Base-by-base conservation (phyloP, 805 yeast species). In the Starmera pachycereana region DNA sequence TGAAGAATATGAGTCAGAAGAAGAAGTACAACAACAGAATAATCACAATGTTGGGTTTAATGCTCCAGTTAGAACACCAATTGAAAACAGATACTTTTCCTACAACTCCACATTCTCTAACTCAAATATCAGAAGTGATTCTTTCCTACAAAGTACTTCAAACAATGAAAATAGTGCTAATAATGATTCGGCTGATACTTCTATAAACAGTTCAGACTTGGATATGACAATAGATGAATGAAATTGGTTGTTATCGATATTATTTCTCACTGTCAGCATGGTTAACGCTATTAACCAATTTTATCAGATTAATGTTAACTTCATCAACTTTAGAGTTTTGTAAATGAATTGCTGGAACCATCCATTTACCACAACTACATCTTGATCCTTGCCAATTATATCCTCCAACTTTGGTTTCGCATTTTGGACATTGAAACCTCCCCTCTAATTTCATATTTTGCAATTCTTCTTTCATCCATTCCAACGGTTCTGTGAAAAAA, bases 331-430 rank as follows among this genome's bases (percentile, higher is more conserved):
- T 84, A 7, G 88, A 81, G 27, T 78, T 67, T 57, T 80, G 88
- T 40, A 92, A 60, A 57, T 84, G 86, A 44, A 92, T 71, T 1
- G 95, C 94, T 0, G 98, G 98, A 9, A 86, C 73, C 69, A 90
- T 80, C 98, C 98, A 92, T 51, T 76, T 77, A 3, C 97, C 97
- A 60, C 98, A 92, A 42, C 92, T 77, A 59, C 98, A 92, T 51
- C 95, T 66, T 2, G 90, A 77, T 0, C 98, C 98, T 52, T 80
- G 84, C 98, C 98, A 92, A 45, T 80, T 76, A 57, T 88, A 92
- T 0, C 86, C 88, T 12, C 98, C 98, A 3, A 92, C 75, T 62
- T 90, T 92, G 12, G 83, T 68, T 6, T 66, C 65, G 64, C 98
- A 92, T 53, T 80, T 81, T 3, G 92, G 92, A 58, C 98, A 92